phyloP scores from a whole-genome alignment of 192 early-diverging fungal genomes.

The Coemansia sp. region DNA sequence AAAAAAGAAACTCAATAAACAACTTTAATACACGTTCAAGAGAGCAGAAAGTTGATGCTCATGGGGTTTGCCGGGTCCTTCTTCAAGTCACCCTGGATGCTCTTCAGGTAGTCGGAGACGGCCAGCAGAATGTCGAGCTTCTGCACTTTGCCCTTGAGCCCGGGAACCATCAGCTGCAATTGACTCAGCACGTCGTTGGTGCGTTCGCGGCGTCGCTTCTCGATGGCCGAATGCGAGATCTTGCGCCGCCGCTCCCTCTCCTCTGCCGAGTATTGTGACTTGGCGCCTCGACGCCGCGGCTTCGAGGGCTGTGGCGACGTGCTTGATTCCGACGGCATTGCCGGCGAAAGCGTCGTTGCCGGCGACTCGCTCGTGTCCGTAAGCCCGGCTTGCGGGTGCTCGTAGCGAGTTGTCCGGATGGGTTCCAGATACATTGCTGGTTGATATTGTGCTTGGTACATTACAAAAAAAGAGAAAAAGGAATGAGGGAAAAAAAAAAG shows the following conservation, averaged over 20 bases:
- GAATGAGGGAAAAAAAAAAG: neutral
- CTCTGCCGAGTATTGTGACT: constrained; percentile 40
- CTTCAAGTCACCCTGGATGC: constrained; percentile 24
- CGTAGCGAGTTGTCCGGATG: neutral
- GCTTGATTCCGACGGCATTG: neutral
- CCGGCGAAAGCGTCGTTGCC: too few species aligned
- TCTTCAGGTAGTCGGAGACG: constrained; percentile 40
- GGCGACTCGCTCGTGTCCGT: too few species aligned
- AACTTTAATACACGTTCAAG: neutral
- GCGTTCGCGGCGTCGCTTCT: constrained; percentile 81
- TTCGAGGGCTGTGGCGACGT: constrained; percentile 29
- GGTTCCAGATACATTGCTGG: constrained; percentile 19
- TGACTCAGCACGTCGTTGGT: constrained; percentile 83
- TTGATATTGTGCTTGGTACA: constrained; percentile 18
- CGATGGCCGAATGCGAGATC: constrained; percentile 84
- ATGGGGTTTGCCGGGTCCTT: constrained; percentile 3
- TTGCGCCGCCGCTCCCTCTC: constrained; percentile 73
- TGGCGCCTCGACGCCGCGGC: constrained; percentile 27
- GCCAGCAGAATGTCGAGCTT: constrained; percentile 52
- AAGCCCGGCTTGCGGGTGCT: too few species aligned
- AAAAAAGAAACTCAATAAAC: too few species aligned
- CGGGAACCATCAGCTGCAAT: constrained; percentile 74
- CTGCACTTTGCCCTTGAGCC: constrained; percentile 46
- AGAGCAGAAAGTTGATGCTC: constrained; percentile 45
- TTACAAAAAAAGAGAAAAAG: neutral